Conservation (phyloP, 2,329 filamentous ascomycete species). For the Botryotinia globosa region DNA sequence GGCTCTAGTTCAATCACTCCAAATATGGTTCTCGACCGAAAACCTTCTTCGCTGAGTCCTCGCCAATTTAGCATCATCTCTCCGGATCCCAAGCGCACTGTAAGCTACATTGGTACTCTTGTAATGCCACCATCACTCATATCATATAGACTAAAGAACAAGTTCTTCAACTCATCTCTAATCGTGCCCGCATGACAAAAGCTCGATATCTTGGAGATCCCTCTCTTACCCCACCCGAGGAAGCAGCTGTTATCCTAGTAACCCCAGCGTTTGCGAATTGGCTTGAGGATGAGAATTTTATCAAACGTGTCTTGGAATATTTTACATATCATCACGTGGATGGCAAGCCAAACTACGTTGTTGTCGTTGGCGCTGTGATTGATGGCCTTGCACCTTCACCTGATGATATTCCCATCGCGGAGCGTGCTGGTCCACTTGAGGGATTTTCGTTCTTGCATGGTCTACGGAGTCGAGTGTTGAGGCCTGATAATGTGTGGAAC, state of each 20-base stretch:
- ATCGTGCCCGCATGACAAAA: constrained; percentile 2
- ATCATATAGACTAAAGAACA: constrained; percentile 15
- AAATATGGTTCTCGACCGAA: not conserved
- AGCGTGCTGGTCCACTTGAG: constrained; percentile 25
- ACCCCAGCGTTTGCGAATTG: constrained; percentile 37
- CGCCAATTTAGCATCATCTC: constrained; percentile 20
- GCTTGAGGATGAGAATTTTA: constrained; percentile 35
- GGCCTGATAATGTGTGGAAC: not conserved
- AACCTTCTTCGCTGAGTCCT: not conserved
- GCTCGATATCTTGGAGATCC: not conserved
- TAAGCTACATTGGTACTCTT: constrained; percentile 1
- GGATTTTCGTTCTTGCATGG: constrained; percentile 56
- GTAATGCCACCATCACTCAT: not conserved
- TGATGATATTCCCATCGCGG: constrained; percentile 16
- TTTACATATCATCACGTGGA: constrained; percentile 14
- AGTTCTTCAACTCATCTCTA: not conserved
- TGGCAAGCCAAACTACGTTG: constrained; percentile 11
- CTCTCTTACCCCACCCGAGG: not conserved
- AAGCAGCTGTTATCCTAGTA: constrained; percentile 37
- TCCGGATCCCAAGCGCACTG: constrained; percentile 18
- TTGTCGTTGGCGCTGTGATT: constrained; percentile 52
- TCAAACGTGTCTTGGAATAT: constrained; percentile 30
- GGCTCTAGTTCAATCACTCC: not conserved
- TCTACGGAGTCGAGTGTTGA: constrained; percentile 41
- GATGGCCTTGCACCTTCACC: constrained; percentile 48